phyloP scores from a whole-genome alignment of 768 basidiomycete genomes.

The Infundibulicybe gibba region DNA sequence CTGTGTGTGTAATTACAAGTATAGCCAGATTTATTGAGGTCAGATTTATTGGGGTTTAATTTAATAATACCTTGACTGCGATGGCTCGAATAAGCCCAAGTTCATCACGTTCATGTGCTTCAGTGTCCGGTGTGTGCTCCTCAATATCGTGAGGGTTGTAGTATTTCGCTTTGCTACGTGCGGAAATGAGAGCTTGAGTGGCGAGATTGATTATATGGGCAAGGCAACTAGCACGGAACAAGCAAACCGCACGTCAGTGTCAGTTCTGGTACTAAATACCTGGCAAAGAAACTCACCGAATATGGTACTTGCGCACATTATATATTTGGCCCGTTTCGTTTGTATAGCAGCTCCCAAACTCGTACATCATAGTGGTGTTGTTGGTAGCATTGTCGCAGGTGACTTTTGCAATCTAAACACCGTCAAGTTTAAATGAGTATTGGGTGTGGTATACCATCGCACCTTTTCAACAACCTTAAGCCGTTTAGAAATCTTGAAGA shows the following conservation, averaged over 20 bases:
- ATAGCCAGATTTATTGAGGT: no score
- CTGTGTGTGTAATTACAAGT: constrained; percentile 12
- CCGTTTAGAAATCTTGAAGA: constrained; percentile 26
- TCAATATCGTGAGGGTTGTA: constrained; percentile 18
- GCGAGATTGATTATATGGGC: constrained; percentile 30
- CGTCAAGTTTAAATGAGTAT: background rate
- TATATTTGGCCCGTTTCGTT: no score
- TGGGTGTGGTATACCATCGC: no score
- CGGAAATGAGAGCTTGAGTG: constrained; percentile 22
- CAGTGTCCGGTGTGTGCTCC: constrained; percentile 7
- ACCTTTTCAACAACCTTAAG: constrained; percentile 26
- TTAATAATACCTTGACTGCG: no score
- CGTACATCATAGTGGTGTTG: constrained; percentile 28
- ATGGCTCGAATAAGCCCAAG: constrained; percentile 5
- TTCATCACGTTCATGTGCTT: constrained; percentile 14
- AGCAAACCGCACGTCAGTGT: no score
- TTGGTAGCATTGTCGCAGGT: constrained; percentile 35
- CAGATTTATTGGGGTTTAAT: no score
- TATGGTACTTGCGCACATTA: no score
- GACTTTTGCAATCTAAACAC: constrained; percentile 25
- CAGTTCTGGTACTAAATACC: no score
- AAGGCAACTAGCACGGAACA: constrained; percentile 16
- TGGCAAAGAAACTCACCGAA: no score
- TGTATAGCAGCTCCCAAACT: constrained; percentile 12
- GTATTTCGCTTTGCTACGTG: constrained; percentile 19